Base-by-base conservation (phyloP, 2,329 filamentous ascomycete genomes). In the Colletotrichum horii region DNA sequence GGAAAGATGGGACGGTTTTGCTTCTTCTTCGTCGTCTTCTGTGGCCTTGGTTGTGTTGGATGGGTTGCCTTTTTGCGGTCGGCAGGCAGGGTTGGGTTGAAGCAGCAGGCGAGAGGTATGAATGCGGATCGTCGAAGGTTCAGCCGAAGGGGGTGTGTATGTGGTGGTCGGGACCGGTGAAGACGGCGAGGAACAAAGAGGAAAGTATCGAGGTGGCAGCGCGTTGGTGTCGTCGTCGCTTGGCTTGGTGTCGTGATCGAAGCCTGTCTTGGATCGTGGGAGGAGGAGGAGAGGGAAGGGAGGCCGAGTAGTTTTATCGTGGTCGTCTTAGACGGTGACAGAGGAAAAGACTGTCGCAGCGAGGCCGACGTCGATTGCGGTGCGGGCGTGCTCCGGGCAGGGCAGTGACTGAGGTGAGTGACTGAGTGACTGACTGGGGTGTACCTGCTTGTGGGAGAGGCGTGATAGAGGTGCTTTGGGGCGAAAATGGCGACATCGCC, bases 401-500 rank as follows among this genome's bases (percentile, higher is more conserved):
- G n/a, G n/a, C 4, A 30, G 28, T 30, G 28, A 30, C 28, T 30
- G 28, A 28, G 8, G 28, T 30, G 28, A 30, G 6, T 30, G 28
- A 28, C 28, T 28, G 26, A 28, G 43, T 48, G 43, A 48, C 43
- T 48, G 43, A 22, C 43, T 52, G 43, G 43, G 43, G 30, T 15
- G 55, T 67, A 48, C 26, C 16, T 67, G 48, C n/a, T 34, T 34
- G n/a, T 38, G 60, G 62, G 56, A 68, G 16, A 55, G 58, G 26
- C 62, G 58, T 34, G 58, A 68, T 68, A 79, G 80, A 78, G 78
- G 80, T 84, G 83, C 83, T 84, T 80, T 82, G 81, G 80, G 81
- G 82, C 80, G 76, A 81, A 79, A 82, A 85, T 85, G 83, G 83
- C 83, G 83, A 84, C 83, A 85, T 85, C 80, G 74, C 80, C 43